These are phyloP conservation scores for Angomonas ambiguus DNA, from an alignment of 208 protist species.

Conservation along the genomic window DNA sequence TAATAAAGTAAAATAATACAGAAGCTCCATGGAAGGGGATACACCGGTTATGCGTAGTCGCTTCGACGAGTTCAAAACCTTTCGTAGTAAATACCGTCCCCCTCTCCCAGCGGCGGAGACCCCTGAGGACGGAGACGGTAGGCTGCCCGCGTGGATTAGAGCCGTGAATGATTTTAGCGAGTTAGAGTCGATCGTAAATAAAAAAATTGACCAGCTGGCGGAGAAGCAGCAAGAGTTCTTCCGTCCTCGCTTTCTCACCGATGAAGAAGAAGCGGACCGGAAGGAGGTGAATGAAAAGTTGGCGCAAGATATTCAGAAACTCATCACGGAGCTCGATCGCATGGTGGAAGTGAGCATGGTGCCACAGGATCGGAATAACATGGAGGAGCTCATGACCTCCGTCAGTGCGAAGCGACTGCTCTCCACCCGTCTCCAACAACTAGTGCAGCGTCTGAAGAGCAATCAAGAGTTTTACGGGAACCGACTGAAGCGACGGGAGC, in stretches of 20 bases:
- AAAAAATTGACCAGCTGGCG: slow-evolving; percentile 34
- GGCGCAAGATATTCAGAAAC: slow-evolving; percentile 31
- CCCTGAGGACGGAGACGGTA: neutral
- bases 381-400: slow-evolving; percentile 39
- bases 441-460: slow-evolving; percentile 43
- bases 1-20: neutral
- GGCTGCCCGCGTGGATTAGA: slow-evolving; percentile 37
- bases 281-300: slow-evolving; percentile 32
- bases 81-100: neutral
- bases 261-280: slow-evolving; percentile 41
- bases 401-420: slow-evolving; percentile 27
- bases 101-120: neutral
- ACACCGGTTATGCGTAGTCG: slow-evolving; percentile 23
- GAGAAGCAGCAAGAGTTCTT: slow-evolving; percentile 45
- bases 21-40: slow-evolving; percentile 10
- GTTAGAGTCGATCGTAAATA: slow-evolving; percentile 26
- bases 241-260: slow-evolving; percentile 39
- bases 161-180: slow-evolving; percentile 40
- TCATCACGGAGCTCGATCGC: slow-evolving; percentile 63
- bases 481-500: slow-evolving; percentile 40
- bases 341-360: slow-evolving; percentile 35
- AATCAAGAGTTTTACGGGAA: slow-evolving; percentile 55
- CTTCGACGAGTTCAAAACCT: slow-evolving; percentile 21
- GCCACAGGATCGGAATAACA: slow-evolving; percentile 25
- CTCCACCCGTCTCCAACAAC: slow-evolving; percentile 28